Base-by-base conservation (phyloP, 1,284 basidiomycete species). In the Tylopilus sp. region DNA sequence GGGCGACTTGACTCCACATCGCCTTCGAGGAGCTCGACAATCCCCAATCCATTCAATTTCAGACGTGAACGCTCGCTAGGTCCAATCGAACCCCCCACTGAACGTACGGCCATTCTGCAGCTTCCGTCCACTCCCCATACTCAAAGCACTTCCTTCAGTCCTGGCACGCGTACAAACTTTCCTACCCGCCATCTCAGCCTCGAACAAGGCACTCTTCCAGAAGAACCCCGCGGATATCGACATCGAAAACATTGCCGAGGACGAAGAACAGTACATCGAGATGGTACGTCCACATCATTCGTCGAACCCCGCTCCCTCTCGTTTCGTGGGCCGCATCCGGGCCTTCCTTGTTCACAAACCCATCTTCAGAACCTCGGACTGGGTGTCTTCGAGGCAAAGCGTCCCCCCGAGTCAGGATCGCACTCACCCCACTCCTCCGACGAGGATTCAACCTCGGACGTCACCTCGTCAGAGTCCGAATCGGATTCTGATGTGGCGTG, bases 101-200 rank as follows among this genome's bases (percentile, higher is more conserved):
- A 63, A 44, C 57, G 70, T 77, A 53, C 44, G 75, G 60, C 21
- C 41, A n/a, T 40, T 36, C 21, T 25, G 19, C 39, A 29, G 10
- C 34, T 36, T 49, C 30, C 46, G 30, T 41, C 19, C 36, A 18
- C 31, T 26, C 16, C 41, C 34, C 40, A 43, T 50, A 44, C 31
- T 48, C 42, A 30, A 25, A 21, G 31, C 52, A 19, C 42, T 6
- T 34, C 48, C 13, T 19, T 33, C 49, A 83, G 83, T 86, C 11
- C 67, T 87, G 2, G 73, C 77, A 7, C 77, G 84, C 25, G 72
- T 86, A 2, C 76, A 81, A 58, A 74, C 77, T 0, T 86, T 86
- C 58, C 73, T 86, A 8, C 82, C 84, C 0, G 68, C 78, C 55
- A 68, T 86, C 15, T 75, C 81, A 40, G 79, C 79, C 13, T 83